Evolutionary conservation across 495 filamentous ascomycete species (phyloP).

Genomic region (Haplographium delicatum): DNA sequence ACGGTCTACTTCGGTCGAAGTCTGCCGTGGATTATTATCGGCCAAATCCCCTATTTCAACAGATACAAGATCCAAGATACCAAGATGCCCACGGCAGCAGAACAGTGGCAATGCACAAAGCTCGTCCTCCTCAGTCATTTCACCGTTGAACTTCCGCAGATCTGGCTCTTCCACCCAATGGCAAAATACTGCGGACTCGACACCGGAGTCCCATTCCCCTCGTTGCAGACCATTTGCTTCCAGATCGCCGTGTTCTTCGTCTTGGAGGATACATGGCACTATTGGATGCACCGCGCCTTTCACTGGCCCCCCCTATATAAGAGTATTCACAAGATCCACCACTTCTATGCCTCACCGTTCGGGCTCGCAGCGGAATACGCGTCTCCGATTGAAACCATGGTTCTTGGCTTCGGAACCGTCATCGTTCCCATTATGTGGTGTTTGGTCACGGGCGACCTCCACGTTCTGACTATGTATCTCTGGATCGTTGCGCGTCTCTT

Average conservation of each 20-base stretch:
- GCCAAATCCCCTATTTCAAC: slow-evolving; percentile 78
- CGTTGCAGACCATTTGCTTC: slow-evolving; percentile 75
- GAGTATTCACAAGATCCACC: slow-evolving; percentile 95
- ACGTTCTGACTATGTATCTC: slow-evolving; percentile 95
- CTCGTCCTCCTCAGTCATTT: slow-evolving; percentile 91
- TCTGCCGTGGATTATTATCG: slow-evolving; percentile 91
- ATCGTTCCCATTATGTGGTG: slow-evolving; percentile 81
- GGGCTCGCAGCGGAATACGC: slow-evolving; percentile 96
- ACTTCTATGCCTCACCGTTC: slow-evolving; percentile 96
- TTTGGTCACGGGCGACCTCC: slow-evolving; percentile 74
- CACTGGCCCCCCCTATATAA: slow-evolving; percentile 96
- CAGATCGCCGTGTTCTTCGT: slow-evolving; percentile 95
- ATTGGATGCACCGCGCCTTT: slow-evolving; percentile 90
- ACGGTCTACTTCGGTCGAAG: slow-evolving; percentile 89
- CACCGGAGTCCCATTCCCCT: slow-evolving; percentile 86
- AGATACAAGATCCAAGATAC: slow-evolving; percentile 92
- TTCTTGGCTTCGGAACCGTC: slow-evolving; percentile 90
- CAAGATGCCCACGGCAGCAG: slow-evolving; percentile 82
- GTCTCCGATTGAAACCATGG: slow-evolving; percentile 95
- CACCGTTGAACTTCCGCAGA: slow-evolving; percentile 95
- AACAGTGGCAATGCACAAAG: slow-evolving; percentile 91
- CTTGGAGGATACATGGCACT: slow-evolving; percentile 96
- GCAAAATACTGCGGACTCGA: slow-evolving; percentile 86
- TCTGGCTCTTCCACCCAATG: slow-evolving; percentile 99
- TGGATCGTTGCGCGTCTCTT: slow-evolving; percentile 93